Percentiles rank a stretch among this genome's conserved stretches.
phyloP scores from a whole-genome alignment of 148 eudicot species.

The Chenopodium album region DNA sequence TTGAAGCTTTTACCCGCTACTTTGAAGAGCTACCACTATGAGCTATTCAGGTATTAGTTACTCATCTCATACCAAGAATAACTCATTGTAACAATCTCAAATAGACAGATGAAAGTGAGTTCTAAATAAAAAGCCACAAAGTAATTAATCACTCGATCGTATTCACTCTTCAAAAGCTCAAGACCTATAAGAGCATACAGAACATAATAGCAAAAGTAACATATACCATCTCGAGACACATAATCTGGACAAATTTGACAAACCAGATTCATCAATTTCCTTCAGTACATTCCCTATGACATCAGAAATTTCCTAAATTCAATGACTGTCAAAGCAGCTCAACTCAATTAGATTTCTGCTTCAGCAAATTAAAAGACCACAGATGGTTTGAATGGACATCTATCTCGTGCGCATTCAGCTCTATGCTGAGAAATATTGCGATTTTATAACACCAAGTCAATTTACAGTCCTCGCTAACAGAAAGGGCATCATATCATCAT shows the following conservation, averaged over 20 bases:
- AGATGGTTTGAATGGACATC: neutral
- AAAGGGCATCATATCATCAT: neutral
- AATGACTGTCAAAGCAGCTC: neutral
- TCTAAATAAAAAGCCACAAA: too few species aligned
- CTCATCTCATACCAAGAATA: too few species aligned
- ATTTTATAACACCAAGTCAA: neutral
- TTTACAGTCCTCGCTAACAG: too few species aligned
- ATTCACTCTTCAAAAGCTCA: too few species aligned
- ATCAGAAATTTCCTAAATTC: neutral
- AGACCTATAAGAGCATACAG: too few species aligned
- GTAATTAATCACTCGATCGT: too few species aligned
- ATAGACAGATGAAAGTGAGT: too few species aligned
- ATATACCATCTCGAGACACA: neutral
- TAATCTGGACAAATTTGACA: neutral
- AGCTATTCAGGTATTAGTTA: too few species aligned
- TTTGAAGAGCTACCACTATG: constrained; percentile 45
- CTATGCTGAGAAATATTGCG: neutral
- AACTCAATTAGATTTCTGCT: neutral
- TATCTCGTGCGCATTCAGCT: neutral
- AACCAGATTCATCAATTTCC: neutral
- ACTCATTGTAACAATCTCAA: too few species aligned
- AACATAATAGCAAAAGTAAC: too few species aligned
- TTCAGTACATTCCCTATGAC: neutral
- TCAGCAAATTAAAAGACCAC: neutral
- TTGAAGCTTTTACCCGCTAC: constrained; percentile 48